Percentiles rank a stretch among this genome's conserved stretches.
Conservation (phyloP, 1,284 basidiomycete species). For the Schizophyllum commune region DNA sequence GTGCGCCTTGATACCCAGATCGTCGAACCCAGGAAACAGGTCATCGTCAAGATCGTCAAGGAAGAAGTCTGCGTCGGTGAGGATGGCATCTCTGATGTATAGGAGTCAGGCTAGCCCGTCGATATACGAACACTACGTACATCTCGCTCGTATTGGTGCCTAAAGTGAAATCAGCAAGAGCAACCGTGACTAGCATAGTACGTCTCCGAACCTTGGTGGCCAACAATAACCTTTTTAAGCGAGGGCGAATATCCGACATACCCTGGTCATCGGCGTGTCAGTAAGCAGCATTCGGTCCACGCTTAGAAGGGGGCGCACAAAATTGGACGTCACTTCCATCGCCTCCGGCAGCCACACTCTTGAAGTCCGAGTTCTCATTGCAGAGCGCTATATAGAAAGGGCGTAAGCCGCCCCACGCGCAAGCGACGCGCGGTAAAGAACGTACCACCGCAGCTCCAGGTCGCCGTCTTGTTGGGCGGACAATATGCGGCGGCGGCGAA, state of each 20-base stretch:
- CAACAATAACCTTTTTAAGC: constrained; percentile 36
- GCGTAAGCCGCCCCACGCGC: not conserved
- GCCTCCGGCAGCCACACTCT: constrained; percentile 53
- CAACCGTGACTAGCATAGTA: not conserved
- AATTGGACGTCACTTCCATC: constrained; percentile 45
- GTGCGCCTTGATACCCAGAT: constrained; percentile 40
- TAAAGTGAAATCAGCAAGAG: not conserved
- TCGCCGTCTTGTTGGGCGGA: constrained; percentile 29
- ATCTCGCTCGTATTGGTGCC: constrained; percentile 25
- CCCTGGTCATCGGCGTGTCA: constrained; percentile 11
- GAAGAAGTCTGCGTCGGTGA: constrained; percentile 48
- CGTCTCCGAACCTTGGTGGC: constrained; percentile 44
- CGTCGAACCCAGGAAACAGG: constrained; percentile 51
- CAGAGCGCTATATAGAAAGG: constrained; percentile 35
- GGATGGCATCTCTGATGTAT: constrained; percentile 30
- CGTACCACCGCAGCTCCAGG: constrained; percentile 56
- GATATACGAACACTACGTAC: constrained; percentile 23
- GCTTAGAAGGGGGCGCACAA: constrained; percentile 15
- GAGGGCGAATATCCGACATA: constrained; percentile 31
- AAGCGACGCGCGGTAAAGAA: not conserved
- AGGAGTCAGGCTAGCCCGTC: not conserved
- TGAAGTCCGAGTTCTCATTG: constrained; percentile 42
- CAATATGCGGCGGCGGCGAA: constrained; percentile 56
- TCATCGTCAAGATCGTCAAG: constrained; percentile 29
- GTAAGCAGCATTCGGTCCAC: not conserved